Percentiles rank a stretch among this genome's conserved stretches.
Evolutionary conservation across 257 asterid genomes (phyloP).

Genomic region (Solanum ossicruentum): DNA sequence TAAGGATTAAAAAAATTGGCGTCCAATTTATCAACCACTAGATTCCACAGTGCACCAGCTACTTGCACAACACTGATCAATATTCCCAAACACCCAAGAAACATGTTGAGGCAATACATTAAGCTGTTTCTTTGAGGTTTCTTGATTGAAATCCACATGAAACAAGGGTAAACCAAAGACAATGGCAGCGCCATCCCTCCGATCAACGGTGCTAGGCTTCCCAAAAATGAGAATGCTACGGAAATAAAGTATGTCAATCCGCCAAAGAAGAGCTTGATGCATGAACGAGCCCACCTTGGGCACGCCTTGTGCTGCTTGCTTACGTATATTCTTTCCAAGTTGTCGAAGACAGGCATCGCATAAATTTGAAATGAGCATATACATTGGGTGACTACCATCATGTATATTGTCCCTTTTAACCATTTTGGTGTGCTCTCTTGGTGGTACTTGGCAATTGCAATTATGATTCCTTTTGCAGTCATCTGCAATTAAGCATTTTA

Average conservation of each 20-base stretch:
- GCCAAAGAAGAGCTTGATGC: constrained; percentile 35
- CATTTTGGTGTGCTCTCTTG: constrained; percentile 19
- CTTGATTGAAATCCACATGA: constrained; percentile 58
- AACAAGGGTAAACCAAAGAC: constrained; percentile 51
- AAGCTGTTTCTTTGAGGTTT: constrained; percentile 20
- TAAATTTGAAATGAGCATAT: constrained; percentile 53
- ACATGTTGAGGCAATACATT: constrained; percentile 40
- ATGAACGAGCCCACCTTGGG: constrained; percentile 40
- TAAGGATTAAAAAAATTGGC: constrained; percentile 67
- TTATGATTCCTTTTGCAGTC: constrained; percentile 18
- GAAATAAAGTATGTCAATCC: constrained; percentile 44
- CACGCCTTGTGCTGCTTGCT: constrained; percentile 33
- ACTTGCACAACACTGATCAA: constrained; percentile 13
- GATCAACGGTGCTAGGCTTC: constrained; percentile 29
- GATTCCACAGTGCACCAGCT: constrained; percentile 37
- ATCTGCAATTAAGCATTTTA: constrained; percentile 13
- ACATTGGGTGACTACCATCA: constrained; percentile 28
- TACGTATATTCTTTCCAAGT: constrained; percentile 34
- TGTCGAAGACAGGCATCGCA: constrained; percentile 62
- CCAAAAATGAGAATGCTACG: constrained; percentile 50
- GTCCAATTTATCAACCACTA: constrained; percentile 35
- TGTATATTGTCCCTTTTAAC: constrained; percentile 16
- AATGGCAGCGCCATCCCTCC: constrained; percentile 50
- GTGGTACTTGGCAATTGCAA: constrained; percentile 18
- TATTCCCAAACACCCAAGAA: constrained; percentile 32